Evolutionary conservation across 129 eudicot species (phyloP).

Genomic region (Centella asiatica): DNA sequence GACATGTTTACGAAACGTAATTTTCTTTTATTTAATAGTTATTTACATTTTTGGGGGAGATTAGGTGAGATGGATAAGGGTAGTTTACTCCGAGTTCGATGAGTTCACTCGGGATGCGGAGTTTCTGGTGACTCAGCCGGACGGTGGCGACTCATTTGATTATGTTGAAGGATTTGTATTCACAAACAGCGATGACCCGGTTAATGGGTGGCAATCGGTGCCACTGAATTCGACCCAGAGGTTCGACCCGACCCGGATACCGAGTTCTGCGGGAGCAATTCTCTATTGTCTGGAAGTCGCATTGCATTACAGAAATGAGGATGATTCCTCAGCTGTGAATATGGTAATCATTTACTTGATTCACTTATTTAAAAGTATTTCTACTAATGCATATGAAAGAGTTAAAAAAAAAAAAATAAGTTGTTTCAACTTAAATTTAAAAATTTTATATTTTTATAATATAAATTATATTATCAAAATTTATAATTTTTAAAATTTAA

Average conservation of each 20-base stretch:
- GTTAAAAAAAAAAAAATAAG: too few relatives aligned
- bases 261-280: slow-evolving; percentile 38
- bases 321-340: slow-evolving; percentile 42
- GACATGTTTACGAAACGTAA: slow-evolving; percentile 12
- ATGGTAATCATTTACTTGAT: slow-evolving; percentile 25
- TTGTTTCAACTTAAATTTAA: too few relatives aligned
- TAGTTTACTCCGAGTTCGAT: slow-evolving; percentile 65
- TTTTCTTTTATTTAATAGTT: too few relatives aligned
- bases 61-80: slow-evolving; percentile 96
- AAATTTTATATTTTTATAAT: too few relatives aligned
- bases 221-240: slow-evolving; percentile 33
- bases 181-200: slow-evolving; percentile 76
- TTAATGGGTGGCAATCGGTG: slow-evolving; percentile 81
- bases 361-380: too few relatives aligned
- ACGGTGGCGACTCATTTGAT: slow-evolving; percentile 53
- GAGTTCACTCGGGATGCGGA: slow-evolving; percentile 84
- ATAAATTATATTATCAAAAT: too few relatives aligned
- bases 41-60: not conserved
- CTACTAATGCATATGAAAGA: too few relatives aligned
- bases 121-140: slow-evolving; percentile 44
- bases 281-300: slow-evolving; percentile 81
- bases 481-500: too few relatives aligned
- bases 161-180: slow-evolving; percentile 89
- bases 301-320: slow-evolving; percentile 45
- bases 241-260: slow-evolving; percentile 50